phyloP scores from a whole-genome alignment of 2,329 filamentous ascomycete species.

The Tolypocladium cylindrosporum region DNA sequence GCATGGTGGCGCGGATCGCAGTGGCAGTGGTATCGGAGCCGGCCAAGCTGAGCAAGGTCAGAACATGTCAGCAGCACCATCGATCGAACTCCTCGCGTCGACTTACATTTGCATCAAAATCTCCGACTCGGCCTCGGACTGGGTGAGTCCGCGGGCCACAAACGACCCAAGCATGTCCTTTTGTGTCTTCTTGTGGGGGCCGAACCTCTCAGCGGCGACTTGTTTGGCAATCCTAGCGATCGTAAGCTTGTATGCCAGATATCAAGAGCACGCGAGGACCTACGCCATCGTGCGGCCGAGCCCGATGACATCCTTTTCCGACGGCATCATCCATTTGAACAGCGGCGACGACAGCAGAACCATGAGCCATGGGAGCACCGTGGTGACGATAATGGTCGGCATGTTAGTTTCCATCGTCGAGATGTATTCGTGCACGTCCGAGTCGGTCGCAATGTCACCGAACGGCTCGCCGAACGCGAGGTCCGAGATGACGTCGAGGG shows the following conservation, averaged over 20 bases:
- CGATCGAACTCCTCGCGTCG: neutral
- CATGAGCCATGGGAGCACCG: slow-evolving; percentile 8
- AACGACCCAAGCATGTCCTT: slow-evolving; percentile 42
- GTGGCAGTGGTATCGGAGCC: slow-evolving; percentile 50
- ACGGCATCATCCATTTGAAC: slow-evolving; percentile 30
- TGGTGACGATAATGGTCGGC: slow-evolving; percentile 10
- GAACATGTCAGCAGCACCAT: neutral
- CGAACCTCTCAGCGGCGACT: slow-evolving; percentile 34
- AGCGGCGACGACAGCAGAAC: slow-evolving; percentile 28
- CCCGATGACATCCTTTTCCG: slow-evolving; percentile 24
- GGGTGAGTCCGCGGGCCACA: slow-evolving; percentile 26
- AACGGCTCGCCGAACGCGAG: slow-evolving; percentile 41
- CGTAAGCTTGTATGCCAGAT: neutral
- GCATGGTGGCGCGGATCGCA: slow-evolving; percentile 39
- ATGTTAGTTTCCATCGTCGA: slow-evolving; percentile 23
- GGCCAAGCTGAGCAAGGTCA: slow-evolving; percentile 27
- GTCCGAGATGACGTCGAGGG: slow-evolving; percentile 44
- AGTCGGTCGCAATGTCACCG: slow-evolving; percentile 36
- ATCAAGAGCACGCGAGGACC: slow-evolving; percentile 7
- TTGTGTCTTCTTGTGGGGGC: slow-evolving; percentile 27
- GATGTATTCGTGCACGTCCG: slow-evolving; percentile 38
- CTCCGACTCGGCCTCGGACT: slow-evolving; percentile 32
- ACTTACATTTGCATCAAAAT: slow-evolving; percentile 25
- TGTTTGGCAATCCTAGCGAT: slow-evolving; percentile 28
- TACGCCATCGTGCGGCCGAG: slow-evolving; percentile 35